Evolutionary conservation across 768 basidiomycete genomes (phyloP), one percentile per base, ranked within the genome.

Genomic region (Trametes meyenii): DNA sequence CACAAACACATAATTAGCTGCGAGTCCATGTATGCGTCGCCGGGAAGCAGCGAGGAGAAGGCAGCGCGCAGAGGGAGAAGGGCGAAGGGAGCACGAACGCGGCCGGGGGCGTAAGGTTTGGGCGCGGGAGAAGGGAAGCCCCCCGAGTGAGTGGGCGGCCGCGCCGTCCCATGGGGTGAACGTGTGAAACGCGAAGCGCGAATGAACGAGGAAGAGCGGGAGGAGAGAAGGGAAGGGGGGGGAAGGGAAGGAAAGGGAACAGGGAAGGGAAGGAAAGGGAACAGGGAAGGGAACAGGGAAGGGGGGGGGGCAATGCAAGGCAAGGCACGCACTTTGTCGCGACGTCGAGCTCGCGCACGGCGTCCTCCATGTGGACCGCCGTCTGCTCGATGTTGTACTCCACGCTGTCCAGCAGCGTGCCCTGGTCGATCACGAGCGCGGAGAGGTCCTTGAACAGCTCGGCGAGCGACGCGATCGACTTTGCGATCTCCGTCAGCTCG

Each of bases 361-460:
- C 94, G 46, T 92, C 91, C 57, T 87, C 75, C 72, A 96, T 82
- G 53, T 93, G 85, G 35, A 84, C 83, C 17, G 89, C 89, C 5
- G 96, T 92, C 73, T 92, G 89, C 74, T 98, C 94, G 54, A 99
- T 91, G 72, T 99, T 99, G 77, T 94, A 99, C 75, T 99, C 97
- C 58, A 98, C 84, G 39, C 93, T 94, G 75, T 98, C 97, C 57
- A 98, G 82, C 35, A 99, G 83, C 29, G 96, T 98, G 29, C 97
- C 97, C 71, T 99, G 97, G 76, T 98, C 97, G 64, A 98, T 98
- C 61, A 99, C 94, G 57, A 99, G 85, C 38, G 83, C 83, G 14
- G 90, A 91, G 48, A 99, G 81, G 72, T 99, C 97, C 69, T 96
- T 94, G 83, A 99, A 99, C 52, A 99, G 83, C 69, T 96, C 96